These are phyloP conservation scores for Apiotrichum gracile DNA, from an alignment of 1,284 basidiomycete genomes.

Conservation along the genomic window DNA sequence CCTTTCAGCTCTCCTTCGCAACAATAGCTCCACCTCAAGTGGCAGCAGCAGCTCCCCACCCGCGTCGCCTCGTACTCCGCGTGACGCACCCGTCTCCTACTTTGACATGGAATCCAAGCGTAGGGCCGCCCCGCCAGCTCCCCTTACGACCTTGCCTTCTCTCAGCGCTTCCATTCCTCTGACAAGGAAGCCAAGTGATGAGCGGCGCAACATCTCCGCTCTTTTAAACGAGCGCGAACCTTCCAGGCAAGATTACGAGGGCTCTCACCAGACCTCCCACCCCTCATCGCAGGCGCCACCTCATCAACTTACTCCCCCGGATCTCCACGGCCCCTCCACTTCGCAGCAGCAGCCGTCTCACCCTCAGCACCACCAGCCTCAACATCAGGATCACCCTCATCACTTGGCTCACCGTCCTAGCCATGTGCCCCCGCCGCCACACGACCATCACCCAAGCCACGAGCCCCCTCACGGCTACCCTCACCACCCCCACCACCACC, in stretches of 20 bases:
- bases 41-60: background rate
- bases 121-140: slow-evolving; percentile 1
- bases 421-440: background rate
- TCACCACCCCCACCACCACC: background rate
- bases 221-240: slow-evolving; percentile 6
- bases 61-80: background rate
- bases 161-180: background rate
- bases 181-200: slow-evolving; percentile 6
- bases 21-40: background rate
- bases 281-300: background rate
- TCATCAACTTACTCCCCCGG: background rate
- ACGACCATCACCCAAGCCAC: background rate
- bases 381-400: background rate
- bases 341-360: background rate
- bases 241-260: background rate
- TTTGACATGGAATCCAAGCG: slow-evolving; percentile 3
- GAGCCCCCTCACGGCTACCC: background rate
- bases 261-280: background rate
- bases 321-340: background rate
- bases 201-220: slow-evolving; percentile 8
- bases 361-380: background rate
- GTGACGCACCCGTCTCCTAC: background rate
- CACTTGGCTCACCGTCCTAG: background rate
- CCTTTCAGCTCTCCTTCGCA: background rate
- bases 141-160: slow-evolving; percentile 1